Evolutionary conservation across 345 rosid species (phyloP), one percentile per base, ranked within the genome.

Genomic region (Camelina laxa): DNA sequence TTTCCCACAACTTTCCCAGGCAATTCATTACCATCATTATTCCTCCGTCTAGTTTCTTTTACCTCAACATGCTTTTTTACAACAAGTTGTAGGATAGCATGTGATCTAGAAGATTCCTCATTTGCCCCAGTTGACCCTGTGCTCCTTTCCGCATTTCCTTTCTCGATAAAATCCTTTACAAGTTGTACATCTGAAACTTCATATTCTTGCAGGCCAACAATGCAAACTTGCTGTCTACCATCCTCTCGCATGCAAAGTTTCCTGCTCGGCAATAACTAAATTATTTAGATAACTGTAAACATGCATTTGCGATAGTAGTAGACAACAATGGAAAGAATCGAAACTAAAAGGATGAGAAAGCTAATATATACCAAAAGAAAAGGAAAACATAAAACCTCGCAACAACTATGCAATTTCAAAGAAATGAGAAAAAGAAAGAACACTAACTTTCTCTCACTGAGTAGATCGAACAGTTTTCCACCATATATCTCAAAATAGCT

Each of bases 211-310:
- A 95, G 77, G 57, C 99, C 98, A 45, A 95, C 98, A 76, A 95
- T 92, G 86, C 99, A 95, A 75, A 95, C 97, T 82, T 95, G 98
- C 73, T 95, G 99, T 33, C 97, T 86, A 22, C 98, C 99, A 86
- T 92, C 99, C 86, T 95, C 99, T 82, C 99, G 88, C 99, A 95
- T 95, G 73, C 93, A 90, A 66, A 95, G 98, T 81, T 95, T 95
- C 92, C 99, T 90, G n/a, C 50, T 38, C 53, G 17, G 53, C 48
- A 70, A 65, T 49, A 74, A 74, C 69, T 56, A 59, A 62, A 5
- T 63, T 60, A 55, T 69, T 69, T 62, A 79, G 71, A 59, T 31
- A 54, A 30, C 27, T 4, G 56, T 17, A 69, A 10, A 60, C 61
- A 39, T 61, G 30, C 33, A 67, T 44, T 61, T 78, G 45, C 72